Conservation (phyloP, 2,329 filamentous ascomycete genomes). For the Fusarium armeniacum region DNA sequence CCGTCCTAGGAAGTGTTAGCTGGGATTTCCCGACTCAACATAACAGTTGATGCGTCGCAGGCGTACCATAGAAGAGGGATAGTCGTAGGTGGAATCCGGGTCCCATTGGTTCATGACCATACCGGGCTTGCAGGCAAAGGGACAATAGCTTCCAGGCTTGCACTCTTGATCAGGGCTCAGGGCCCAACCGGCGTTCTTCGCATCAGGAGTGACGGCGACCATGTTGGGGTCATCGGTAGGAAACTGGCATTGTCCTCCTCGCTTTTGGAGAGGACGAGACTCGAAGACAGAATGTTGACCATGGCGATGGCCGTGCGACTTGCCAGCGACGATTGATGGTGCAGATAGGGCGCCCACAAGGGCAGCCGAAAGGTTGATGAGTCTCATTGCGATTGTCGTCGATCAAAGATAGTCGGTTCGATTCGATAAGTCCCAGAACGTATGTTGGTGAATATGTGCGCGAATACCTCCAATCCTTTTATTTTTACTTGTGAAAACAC, state of each 20-base stretch:
- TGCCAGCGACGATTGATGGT: constrained; percentile 54
- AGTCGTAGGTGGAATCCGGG: constrained; percentile 75
- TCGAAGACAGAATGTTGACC: constrained; percentile 52
- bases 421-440: constrained; percentile 35
- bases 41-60: neutral
- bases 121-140: constrained; percentile 81
- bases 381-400: constrained; percentile 63
- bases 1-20: constrained; percentile 68
- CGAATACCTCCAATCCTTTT: constrained; percentile 36
- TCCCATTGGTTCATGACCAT: constrained; percentile 87
- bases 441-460: constrained; percentile 41
- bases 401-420: constrained; percentile 41
- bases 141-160: constrained; percentile 77
- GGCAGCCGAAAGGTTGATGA: constrained; percentile 64
- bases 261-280: constrained; percentile 61
- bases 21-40: neutral
- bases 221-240: constrained; percentile 73
- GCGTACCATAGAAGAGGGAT: constrained; percentile 79
- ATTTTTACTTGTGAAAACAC: constrained; percentile 40
- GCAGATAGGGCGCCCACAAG: constrained; percentile 64
- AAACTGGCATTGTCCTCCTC: constrained; percentile 72
- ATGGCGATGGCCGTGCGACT: constrained; percentile 54
- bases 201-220: constrained; percentile 74
- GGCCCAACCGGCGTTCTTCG: constrained; percentile 80
- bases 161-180: constrained; percentile 82